These are phyloP conservation scores for Cenchrus americanus DNA, from an alignment of 176 grass and related monocot species.

Conservation along the genomic window DNA sequence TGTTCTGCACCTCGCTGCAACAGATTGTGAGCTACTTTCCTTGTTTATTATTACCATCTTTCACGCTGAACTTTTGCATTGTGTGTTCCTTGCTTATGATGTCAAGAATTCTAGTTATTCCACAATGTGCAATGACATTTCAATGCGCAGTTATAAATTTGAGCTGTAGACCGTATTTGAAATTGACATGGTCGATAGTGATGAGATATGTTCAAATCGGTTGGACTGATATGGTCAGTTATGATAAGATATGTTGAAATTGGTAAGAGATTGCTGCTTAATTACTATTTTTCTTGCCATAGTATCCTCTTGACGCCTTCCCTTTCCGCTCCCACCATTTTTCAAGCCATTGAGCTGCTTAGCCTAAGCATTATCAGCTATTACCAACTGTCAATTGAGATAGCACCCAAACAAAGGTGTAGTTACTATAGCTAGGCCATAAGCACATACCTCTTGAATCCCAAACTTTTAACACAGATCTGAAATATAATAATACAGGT, in stretches of 20 bases:
- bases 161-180: neutral
- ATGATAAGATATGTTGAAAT: neutral
- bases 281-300: neutral
- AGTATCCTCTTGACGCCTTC: slow-evolving; percentile 19
- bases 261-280: neutral
- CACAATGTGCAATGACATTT: neutral
- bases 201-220: neutral
- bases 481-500: slow-evolving; percentile 22
- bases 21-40: slow-evolving; percentile 73
- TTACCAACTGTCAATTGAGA: neutral
- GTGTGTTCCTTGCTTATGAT: neutral
- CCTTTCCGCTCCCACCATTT: neutral
- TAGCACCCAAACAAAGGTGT: neutral
- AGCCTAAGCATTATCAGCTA: slow-evolving; percentile 1
- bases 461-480: slow-evolving; percentile 20
- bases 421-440: neutral
- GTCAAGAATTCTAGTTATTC: neutral
- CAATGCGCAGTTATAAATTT: neutral
- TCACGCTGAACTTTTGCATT: neutral
- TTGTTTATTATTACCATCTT: neutral
- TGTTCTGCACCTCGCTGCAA: slow-evolving; percentile 90
- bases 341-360: slow-evolving; percentile 13
- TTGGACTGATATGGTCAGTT: neutral
- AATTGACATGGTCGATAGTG: neutral
- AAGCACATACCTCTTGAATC: neutral